Evolutionary conservation across 1,284 basidiomycete species (phyloP).

Genomic region (Pseudozyma pruni): DNA sequence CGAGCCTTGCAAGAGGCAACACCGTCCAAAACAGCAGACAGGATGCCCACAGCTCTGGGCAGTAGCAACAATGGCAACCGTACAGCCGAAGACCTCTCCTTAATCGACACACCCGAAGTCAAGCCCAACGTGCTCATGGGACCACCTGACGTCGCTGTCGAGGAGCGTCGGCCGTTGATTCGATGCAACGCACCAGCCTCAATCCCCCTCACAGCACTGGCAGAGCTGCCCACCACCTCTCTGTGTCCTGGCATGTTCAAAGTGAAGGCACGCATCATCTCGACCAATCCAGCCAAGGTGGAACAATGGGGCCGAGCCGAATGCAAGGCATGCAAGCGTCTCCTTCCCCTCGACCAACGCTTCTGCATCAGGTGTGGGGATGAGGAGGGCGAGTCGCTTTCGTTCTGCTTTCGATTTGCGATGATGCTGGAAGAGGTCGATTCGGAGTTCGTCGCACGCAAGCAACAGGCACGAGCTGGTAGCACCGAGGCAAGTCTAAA

Average conservation of each 20-base stretch:
- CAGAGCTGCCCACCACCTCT: constrained; percentile 29
- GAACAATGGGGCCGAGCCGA: constrained; percentile 40
- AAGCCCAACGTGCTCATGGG: constrained; percentile 29
- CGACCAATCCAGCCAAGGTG: constrained; percentile 32
- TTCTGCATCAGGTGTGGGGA: constrained; percentile 48
- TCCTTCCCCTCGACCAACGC: constrained; percentile 34
- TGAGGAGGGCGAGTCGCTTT: constrained; percentile 38
- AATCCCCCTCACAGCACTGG: constrained; percentile 26
- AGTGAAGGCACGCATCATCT: constrained; percentile 32
- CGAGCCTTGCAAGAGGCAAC: constrained; percentile 23
- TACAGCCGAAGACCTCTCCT: not conserved
- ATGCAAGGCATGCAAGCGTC: constrained; percentile 34
- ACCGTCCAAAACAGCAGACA: constrained; percentile 5
- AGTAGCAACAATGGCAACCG: constrained; percentile 16
- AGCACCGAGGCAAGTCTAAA: not conserved
- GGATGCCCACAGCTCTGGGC: constrained; percentile 5
- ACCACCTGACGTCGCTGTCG: constrained; percentile 7
- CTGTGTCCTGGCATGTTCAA: constrained; percentile 41
- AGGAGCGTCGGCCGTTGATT: constrained; percentile 21
- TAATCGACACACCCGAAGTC: constrained; percentile 21
- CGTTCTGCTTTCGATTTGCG: constrained; percentile 38
- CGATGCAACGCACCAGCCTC: constrained; percentile 39
- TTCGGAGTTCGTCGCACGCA: constrained; percentile 22
- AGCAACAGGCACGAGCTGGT: constrained; percentile 8
- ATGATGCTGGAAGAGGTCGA: constrained; percentile 47